These are phyloP conservation scores for Talaromyces sp. DNA, from an alignment of 2,329 filamentous ascomycete genomes.

Conservation along the genomic window DNA sequence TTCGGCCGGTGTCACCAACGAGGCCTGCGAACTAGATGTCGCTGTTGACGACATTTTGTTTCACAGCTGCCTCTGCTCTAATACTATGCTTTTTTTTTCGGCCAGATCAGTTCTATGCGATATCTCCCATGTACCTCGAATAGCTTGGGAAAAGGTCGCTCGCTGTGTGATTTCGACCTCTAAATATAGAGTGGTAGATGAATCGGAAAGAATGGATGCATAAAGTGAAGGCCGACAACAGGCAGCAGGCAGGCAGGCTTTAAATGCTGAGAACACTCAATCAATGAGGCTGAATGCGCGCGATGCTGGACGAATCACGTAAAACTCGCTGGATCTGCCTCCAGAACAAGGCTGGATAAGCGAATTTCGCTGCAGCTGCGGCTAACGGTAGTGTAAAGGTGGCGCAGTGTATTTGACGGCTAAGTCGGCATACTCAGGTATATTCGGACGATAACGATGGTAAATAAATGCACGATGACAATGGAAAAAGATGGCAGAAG, in stretches of 20 bases:
- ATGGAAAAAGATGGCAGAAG: background rate
- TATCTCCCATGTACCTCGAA: background rate
- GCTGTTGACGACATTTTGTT: constrained; percentile 1
- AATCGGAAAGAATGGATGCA: background rate
- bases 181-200: background rate
- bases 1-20: constrained; percentile 12
- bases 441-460: background rate
- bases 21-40: constrained; percentile 1
- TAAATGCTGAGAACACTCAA: background rate
- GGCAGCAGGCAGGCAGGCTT: background rate
- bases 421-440: background rate
- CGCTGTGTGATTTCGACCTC: background rate
- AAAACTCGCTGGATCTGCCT: constrained; percentile 2
- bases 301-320: background rate
- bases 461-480: background rate
- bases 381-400: background rate
- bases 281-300: constrained; percentile 9
- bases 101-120: background rate
- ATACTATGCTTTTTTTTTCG: background rate
- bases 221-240: background rate
- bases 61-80: background rate
- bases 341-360: constrained; percentile 3
- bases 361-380: constrained; percentile 2
- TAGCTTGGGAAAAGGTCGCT: background rate
- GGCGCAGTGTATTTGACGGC: background rate